A percentile compares a stretch with the other conserved stretches of the same genome.
These are phyloP conservation scores for Leucogyrophana mollusca DNA, from an alignment of 768 basidiomycete genomes.

Conservation along the genomic window DNA sequence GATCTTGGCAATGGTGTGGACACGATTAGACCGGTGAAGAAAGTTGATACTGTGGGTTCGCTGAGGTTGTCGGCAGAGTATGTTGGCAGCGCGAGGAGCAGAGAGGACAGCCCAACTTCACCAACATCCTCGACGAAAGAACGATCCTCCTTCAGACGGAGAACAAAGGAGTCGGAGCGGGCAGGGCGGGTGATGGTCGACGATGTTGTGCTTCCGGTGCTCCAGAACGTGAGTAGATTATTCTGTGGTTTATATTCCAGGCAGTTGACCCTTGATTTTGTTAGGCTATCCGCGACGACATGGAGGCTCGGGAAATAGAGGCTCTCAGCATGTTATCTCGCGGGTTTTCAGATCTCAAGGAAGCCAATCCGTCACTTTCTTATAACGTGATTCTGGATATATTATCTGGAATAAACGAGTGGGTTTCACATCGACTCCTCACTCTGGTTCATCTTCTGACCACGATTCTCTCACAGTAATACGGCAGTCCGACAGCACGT, in stretches of 20 bases:
- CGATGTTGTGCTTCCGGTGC: slow-evolving; percentile 79
- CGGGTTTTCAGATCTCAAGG: slow-evolving; percentile 85
- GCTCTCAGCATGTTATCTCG: slow-evolving; percentile 85
- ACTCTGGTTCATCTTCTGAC: slow-evolving; percentile 5
- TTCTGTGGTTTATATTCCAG: background rate
- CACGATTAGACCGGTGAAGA: slow-evolving; percentile 93
- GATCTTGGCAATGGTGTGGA: slow-evolving; percentile 87
- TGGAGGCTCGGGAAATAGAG: slow-evolving; percentile 87
- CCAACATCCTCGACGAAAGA: slow-evolving; percentile 42
- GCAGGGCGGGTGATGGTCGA: slow-evolving; percentile 73
- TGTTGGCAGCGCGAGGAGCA: slow-evolving; percentile 65
- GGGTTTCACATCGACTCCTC: slow-evolving; percentile 29
- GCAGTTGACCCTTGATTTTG: slow-evolving; percentile 4
- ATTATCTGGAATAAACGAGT: slow-evolving; percentile 90
- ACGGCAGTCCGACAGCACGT: slow-evolving; percentile 77
- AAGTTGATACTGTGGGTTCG: slow-evolving; percentile 79
- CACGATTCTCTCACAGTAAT: slow-evolving; percentile 52
- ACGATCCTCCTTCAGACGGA: slow-evolving; percentile 43
- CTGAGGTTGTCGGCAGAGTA: slow-evolving; percentile 77
- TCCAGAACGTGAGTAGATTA: slow-evolving; percentile 60
- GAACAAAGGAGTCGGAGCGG: slow-evolving; percentile 55
- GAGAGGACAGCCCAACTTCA: slow-evolving; percentile 48
- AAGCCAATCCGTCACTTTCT: slow-evolving; percentile 79
- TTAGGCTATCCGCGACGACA: slow-evolving; percentile 76
- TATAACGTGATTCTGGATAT: slow-evolving; percentile 90